Conservation (phyloP, 208 protist genomes). For the Wallacemonas sp. region DNA sequence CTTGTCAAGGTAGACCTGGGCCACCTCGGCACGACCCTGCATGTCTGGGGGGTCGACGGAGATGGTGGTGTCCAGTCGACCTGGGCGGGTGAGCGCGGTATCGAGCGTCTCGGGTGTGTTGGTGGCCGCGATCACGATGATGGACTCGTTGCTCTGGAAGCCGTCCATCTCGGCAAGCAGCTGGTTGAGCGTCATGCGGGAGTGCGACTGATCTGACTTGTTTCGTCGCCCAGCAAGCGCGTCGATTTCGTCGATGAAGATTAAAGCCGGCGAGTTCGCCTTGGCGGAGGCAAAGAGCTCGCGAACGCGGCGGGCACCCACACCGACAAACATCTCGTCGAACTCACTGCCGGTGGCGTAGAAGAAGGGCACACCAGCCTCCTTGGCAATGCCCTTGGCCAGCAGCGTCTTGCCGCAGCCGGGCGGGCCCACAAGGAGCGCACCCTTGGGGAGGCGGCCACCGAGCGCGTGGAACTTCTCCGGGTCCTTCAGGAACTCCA, state of each 20-base stretch:
- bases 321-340: conserved; percentile 98
- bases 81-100: conserved; percentile 92
- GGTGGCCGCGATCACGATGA: conserved; percentile 98
- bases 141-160: conserved; percentile 89
- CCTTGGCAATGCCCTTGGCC: conserved; percentile 93
- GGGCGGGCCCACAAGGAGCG: conserved; percentile 97
- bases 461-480: conserved; percentile 93
- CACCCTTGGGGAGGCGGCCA: conserved; percentile 95
- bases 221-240: conserved; percentile 90
- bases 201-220: conserved; percentile 62
- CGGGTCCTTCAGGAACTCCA: conserved; percentile 95
- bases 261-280: conserved; percentile 93
- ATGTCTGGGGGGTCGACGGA: conserved; percentile 91
- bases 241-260: conserved; percentile 99
- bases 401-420: conserved; percentile 97
- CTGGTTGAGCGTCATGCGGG: conserved; percentile 97
- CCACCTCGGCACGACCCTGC: conserved; percentile 87
- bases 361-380: conserved; percentile 96
- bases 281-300: conserved; percentile 96
- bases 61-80: conserved; percentile 88
- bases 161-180: conserved; percentile 98
- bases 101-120: conserved; percentile 97
- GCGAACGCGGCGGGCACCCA: conserved; percentile 94
- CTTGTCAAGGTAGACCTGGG: conserved; percentile 88
- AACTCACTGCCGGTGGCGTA: conserved; percentile 96